phyloP scores from a whole-genome alignment of 2,329 filamentous ascomycete species.

The Alternaria arbusti region DNA sequence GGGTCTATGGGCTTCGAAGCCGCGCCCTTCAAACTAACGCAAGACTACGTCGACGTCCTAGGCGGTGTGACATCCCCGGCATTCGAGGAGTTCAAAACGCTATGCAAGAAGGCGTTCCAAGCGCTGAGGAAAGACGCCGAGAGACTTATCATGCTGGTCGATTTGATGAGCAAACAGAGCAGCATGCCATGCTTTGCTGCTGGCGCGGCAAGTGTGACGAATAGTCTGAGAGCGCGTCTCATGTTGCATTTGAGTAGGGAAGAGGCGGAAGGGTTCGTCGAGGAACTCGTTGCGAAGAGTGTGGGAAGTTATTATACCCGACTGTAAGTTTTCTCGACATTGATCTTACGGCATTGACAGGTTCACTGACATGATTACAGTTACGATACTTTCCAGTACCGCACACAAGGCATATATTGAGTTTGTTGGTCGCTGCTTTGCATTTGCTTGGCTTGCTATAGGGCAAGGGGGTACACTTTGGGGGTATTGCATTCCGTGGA shows the following conservation, averaged over 20 bases:
- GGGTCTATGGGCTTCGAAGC: slow-evolving; percentile 86
- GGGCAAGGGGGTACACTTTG: not conserved
- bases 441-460: not conserved
- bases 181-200: slow-evolving; percentile 83
- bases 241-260: slow-evolving; percentile 83
- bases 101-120: slow-evolving; percentile 86
- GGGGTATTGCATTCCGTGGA: not conserved
- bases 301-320: slow-evolving; percentile 87
- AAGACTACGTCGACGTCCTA: slow-evolving; percentile 84
- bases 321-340: slow-evolving; percentile 59
- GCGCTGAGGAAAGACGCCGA: slow-evolving; percentile 80
- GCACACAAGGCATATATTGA: slow-evolving; percentile 86
- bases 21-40: slow-evolving; percentile 83
- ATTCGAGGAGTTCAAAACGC: slow-evolving; percentile 76
- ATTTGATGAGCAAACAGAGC: slow-evolving; percentile 82
- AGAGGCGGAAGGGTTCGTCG: slow-evolving; percentile 81
- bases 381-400: slow-evolving; percentile 86
- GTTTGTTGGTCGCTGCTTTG: not conserved
- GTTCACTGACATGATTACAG: slow-evolving; percentile 48
- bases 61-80: slow-evolving; percentile 73
- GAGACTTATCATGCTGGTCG: slow-evolving; percentile 79
- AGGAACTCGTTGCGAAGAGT: slow-evolving; percentile 81
- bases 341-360: too few relatives aligned
- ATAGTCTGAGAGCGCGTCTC: slow-evolving; percentile 74
- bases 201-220: slow-evolving; percentile 73